These are phyloP conservation scores for Metschnikowia hibisci DNA, from an alignment of 805 yeast species.

Conservation along the genomic window DNA sequence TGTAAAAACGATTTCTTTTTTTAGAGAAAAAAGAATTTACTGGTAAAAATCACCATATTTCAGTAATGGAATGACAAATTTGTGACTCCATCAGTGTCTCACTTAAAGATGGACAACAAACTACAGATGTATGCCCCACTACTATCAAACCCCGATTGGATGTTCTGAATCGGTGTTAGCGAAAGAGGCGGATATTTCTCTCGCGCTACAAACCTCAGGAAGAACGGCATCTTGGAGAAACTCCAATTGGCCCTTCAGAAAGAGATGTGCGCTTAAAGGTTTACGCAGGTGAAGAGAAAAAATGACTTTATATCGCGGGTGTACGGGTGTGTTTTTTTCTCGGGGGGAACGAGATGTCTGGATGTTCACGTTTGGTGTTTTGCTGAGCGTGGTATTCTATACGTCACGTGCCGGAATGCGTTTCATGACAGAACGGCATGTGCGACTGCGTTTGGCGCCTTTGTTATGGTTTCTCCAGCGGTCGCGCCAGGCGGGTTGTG, in stretches of 20 bases:
- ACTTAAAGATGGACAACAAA: no score
- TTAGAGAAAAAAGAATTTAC: no score
- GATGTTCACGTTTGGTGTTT: not conserved
- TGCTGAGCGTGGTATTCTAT: no score
- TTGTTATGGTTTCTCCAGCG: slow-evolving; percentile 5
- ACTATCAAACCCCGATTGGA: slow-evolving; percentile 23
- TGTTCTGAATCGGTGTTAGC: slow-evolving; percentile 20
- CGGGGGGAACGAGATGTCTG: not conserved
- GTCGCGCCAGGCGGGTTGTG: slow-evolving; percentile 2
- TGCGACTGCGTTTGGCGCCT: slow-evolving; percentile 4
- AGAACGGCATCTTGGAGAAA: slow-evolving; percentile 17
- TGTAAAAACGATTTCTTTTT: no score
- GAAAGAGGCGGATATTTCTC: slow-evolving; percentile 19
- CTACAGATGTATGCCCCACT: slow-evolving; percentile 20
- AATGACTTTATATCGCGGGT: slow-evolving; percentile 5
- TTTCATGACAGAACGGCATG: slow-evolving; percentile 5
- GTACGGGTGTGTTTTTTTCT: slow-evolving; percentile 15
- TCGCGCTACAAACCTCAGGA: slow-evolving; percentile 14
- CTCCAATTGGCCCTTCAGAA: slow-evolving; percentile 16
- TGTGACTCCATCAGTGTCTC: no score
- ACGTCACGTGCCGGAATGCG: not conserved
- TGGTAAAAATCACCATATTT: no score
- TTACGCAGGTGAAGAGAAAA: not conserved
- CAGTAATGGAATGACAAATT: no score
- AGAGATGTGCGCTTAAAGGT: slow-evolving; percentile 15